Evolutionary conservation across 2,329 filamentous ascomycete genomes (phyloP).

Genomic region (Nectriaceae sp.): DNA sequence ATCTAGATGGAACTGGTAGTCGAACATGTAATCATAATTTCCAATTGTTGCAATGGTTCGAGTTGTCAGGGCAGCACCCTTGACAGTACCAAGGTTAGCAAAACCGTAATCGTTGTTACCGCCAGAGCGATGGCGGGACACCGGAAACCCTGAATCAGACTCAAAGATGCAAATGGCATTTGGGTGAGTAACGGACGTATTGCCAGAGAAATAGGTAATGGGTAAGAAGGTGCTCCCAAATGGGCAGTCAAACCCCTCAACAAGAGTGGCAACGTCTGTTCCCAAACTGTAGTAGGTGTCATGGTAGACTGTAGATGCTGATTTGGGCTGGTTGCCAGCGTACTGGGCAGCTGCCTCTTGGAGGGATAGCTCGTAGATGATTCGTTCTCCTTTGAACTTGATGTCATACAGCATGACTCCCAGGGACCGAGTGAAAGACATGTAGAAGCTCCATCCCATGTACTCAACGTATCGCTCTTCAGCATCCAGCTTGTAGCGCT

Average conservation of each 20-base stretch:
- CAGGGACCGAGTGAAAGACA: slow-evolving; percentile 44
- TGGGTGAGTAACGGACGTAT: slow-evolving; percentile 30
- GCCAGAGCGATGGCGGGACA: slow-evolving; percentile 37
- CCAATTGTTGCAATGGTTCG: slow-evolving; percentile 35
- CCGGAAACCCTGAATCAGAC: slow-evolving; percentile 35
- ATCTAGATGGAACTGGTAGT: slow-evolving; percentile 37
- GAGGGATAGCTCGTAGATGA: slow-evolving; percentile 54
- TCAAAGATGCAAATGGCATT: slow-evolving; percentile 44
- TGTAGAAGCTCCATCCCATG: slow-evolving; percentile 56
- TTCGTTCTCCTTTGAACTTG: slow-evolving; percentile 49
- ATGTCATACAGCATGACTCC: slow-evolving; percentile 52
- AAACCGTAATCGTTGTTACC: slow-evolving; percentile 29
- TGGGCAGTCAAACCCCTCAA: slow-evolving; percentile 46
- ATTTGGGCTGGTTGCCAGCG: slow-evolving; percentile 48
- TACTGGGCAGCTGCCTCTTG: slow-evolving; percentile 57
- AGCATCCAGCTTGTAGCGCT: slow-evolving; percentile 45
- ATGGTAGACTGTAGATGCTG: slow-evolving; percentile 44
- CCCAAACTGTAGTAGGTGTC: slow-evolving; percentile 42
- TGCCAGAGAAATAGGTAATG: slow-evolving; percentile 32
- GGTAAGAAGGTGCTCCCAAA: slow-evolving; percentile 39
- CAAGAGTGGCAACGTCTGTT: slow-evolving; percentile 36
- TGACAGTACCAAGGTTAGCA: slow-evolving; percentile 32
- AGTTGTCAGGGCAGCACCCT: slow-evolving; percentile 30
- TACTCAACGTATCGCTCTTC: slow-evolving; percentile 50
- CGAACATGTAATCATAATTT: slow-evolving; percentile 46